These are phyloP conservation scores for Eucalyptus viminalis DNA, from an alignment of 345 rosid genomes.

Conservation along the genomic window DNA sequence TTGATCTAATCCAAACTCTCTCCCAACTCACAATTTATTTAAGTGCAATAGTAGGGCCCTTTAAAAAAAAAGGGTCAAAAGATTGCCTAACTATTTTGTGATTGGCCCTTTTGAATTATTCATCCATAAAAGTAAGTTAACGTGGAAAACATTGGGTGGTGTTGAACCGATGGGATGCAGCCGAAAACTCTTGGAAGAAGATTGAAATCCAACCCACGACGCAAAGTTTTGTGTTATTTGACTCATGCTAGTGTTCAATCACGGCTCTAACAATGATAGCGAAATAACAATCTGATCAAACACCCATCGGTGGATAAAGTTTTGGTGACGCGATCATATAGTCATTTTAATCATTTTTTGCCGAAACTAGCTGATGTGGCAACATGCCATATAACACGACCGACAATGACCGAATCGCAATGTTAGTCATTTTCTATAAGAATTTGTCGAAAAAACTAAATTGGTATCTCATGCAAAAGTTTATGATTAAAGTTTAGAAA, in stretches of 20 bases:
- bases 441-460: background rate
- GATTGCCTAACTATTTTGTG: background rate
- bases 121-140: background rate
- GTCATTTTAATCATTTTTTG: background rate
- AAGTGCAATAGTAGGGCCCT: background rate
- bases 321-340: background rate
- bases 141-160: background rate
- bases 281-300: background rate
- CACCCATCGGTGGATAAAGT: rapidly evolving
- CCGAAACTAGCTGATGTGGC: rapidly evolving
- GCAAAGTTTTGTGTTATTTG: background rate
- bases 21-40: background rate
- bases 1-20: background rate
- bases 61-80: too few species aligned
- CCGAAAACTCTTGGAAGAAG: background rate
- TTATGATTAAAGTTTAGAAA: rapidly evolving
- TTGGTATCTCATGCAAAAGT: background rate
- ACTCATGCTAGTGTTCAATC: background rate
- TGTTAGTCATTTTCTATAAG: background rate
- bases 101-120: background rate
- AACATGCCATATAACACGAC: background rate
- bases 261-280: background rate
- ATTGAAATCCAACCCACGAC: background rate
- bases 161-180: background rate
- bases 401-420: rapidly evolving